These are phyloP conservation scores for Boletales sp. DNA, from an alignment of 768 basidiomycete genomes.

Conservation along the genomic window DNA sequence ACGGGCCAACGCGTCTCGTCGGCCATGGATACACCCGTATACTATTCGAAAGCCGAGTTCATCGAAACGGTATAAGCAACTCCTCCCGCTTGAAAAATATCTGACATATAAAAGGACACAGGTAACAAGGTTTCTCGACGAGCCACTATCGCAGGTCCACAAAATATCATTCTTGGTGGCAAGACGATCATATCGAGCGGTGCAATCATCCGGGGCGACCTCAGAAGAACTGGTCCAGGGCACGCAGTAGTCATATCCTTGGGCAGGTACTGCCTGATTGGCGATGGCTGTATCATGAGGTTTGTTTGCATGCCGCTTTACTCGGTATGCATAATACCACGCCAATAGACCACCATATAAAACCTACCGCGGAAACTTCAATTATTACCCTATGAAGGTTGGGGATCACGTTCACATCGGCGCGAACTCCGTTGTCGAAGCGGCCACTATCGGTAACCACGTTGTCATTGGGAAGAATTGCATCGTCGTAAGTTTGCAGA, in stretches of 20 bases:
- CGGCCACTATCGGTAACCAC: slow-evolving; percentile 89
- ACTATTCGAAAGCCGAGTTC: slow-evolving; percentile 79
- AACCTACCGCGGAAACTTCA: slow-evolving; percentile 87
- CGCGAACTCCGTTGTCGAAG: slow-evolving; percentile 84
- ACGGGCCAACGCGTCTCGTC: slow-evolving; percentile 12
- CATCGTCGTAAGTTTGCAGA: slow-evolving; percentile 65
- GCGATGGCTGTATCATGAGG: slow-evolving; percentile 88
- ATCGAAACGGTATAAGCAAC: slow-evolving; percentile 73
- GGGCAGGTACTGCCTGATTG: slow-evolving; percentile 89
- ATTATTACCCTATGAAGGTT: slow-evolving; percentile 97
- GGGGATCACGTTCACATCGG: slow-evolving; percentile 96
- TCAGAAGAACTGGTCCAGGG: slow-evolving; percentile 83
- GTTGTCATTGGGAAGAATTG: slow-evolving; percentile 96
- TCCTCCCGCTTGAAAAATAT: neutral
- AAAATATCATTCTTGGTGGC: slow-evolving; percentile 96
- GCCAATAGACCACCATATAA: slow-evolving; percentile 73
- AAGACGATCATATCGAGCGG: slow-evolving; percentile 92
- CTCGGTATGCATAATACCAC: neutral
- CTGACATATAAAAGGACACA: slow-evolving; percentile 60
- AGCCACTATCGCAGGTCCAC: slow-evolving; percentile 87
- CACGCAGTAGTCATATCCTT: slow-evolving; percentile 93
- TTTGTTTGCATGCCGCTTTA: slow-evolving; percentile 28
- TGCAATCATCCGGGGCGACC: slow-evolving; percentile 90
- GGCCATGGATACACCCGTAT: slow-evolving; percentile 68
- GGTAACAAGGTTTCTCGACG: slow-evolving; percentile 94